Evolutionary conservation across 352 stramenopile genomes (phyloP).

Genomic region (Lagenidium sp.): DNA sequence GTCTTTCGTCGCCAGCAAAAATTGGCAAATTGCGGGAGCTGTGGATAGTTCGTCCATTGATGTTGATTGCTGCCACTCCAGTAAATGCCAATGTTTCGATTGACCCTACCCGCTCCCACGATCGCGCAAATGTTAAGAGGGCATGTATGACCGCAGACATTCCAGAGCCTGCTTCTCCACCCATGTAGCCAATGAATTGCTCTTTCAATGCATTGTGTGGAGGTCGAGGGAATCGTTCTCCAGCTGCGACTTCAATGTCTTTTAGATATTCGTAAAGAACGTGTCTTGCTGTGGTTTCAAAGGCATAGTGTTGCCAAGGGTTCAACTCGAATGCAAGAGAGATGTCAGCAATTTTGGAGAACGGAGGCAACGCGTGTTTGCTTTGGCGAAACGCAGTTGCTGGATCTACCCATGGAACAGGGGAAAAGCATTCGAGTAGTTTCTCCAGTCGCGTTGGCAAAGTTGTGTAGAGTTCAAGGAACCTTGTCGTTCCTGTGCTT

Average conservation of each 20-base stretch:
- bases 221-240: conserved; percentile 4
- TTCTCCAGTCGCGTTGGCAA: conserved; percentile 1
- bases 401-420: conserved; percentile 1
- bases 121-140: conserved; percentile 2
- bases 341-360: conserved; percentile 8
- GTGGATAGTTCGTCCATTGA: conserved; percentile 14
- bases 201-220: no score
- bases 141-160: conserved; percentile 16
- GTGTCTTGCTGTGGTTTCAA: conserved; percentile 15
- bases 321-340: conserved; percentile 12
- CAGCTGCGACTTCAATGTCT: no score
- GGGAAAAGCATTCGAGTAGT: conserved; percentile 5
- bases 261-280: conserved; percentile 9
- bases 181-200: conserved; percentile 10
- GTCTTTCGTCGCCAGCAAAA: neutral
- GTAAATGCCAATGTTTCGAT: conserved; percentile 10
- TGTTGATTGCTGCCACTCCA: conserved; percentile 6
- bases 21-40: conserved; percentile 11
- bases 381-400: neutral
- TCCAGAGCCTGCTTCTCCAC: conserved; percentile 12
- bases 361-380: conserved; percentile 1
- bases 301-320: conserved; percentile 18
- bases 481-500: conserved; percentile 1
- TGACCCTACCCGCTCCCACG: conserved; percentile 1
- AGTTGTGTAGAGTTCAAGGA: conserved; percentile 4